Evolutionary conservation across 73 alveolate genomes (phyloP).

Genomic region (Paramecium biaurelia): DNA sequence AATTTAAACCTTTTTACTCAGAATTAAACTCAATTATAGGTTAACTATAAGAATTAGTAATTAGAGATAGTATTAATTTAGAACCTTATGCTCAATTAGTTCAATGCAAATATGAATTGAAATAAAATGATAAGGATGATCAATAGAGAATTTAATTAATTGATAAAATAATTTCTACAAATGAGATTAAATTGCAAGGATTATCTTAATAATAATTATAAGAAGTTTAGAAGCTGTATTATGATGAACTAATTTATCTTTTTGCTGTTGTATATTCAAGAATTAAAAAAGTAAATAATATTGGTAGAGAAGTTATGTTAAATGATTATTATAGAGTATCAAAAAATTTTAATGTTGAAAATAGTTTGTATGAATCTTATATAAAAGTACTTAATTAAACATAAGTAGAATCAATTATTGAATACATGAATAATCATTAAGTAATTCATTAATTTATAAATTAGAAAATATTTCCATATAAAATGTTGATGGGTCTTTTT

Average conservation of each 20-base stretch:
- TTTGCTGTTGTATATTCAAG: background rate
- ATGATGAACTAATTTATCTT: background rate
- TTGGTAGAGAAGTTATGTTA: slow-evolving; percentile 16
- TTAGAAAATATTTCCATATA: slow-evolving; percentile 29
- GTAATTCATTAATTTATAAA: background rate
- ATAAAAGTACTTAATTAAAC: background rate
- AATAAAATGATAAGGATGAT: slow-evolving; percentile 17
- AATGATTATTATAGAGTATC: background rate
- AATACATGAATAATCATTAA: background rate
- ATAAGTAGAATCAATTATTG: background rate
- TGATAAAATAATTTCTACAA: background rate
- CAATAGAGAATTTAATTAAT: background rate
- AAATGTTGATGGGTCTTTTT: slow-evolving; percentile 2
- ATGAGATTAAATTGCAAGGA: background rate
- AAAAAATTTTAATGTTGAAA: background rate
- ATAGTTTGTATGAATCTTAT: background rate
- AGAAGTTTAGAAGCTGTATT: background rate
- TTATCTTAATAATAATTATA: background rate
- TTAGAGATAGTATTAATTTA: background rate
- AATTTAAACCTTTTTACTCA: background rate
- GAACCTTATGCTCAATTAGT: background rate
- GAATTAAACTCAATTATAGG: background rate
- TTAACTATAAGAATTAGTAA: background rate
- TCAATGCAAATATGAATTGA: slow-evolving; percentile 1
- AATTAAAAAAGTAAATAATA: background rate